These are phyloP conservation scores for Ophiostoma angusticollis DNA, from an alignment of 2,329 filamentous ascomycete species.

Conservation along the genomic window DNA sequence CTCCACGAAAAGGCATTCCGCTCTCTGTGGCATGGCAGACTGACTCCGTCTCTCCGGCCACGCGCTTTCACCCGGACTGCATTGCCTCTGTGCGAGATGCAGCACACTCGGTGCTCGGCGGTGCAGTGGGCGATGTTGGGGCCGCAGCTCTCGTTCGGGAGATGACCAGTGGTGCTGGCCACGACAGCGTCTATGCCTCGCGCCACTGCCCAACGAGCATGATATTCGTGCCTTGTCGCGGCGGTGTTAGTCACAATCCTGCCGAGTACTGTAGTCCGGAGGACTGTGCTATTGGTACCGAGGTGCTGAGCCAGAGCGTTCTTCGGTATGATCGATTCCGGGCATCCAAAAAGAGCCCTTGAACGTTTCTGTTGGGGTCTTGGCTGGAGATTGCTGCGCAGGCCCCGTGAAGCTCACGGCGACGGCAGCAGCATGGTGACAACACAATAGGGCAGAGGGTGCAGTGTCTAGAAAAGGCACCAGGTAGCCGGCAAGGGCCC, in stretches of 20 bases:
- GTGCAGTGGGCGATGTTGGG: conserved; percentile 12
- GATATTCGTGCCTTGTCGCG: conserved; percentile 53
- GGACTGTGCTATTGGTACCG: conserved; percentile 43
- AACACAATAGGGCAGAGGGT: too few species aligned
- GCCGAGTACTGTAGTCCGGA: conserved; percentile 47
- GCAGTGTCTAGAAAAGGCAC: too few species aligned
- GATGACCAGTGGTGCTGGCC: conserved; percentile 30
- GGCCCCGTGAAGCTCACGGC: too few species aligned
- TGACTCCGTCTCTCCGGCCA: conserved; percentile 49
- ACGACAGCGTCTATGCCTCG: conserved; percentile 45
- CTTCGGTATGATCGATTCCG: conserved; percentile 15
- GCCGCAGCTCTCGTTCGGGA: conserved; percentile 17
- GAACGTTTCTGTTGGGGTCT: background rate
- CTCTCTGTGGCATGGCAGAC: conserved; percentile 40
- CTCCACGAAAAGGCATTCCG: conserved; percentile 12
- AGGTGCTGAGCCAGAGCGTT: conserved; percentile 29
- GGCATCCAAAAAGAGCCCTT: background rate
- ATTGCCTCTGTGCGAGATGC: conserved; percentile 51
- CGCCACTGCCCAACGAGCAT: conserved; percentile 48
- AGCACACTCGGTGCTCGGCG: conserved; percentile 43
- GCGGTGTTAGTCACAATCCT: conserved; percentile 52
- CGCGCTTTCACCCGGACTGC: conserved; percentile 54
- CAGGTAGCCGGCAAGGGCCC: too few species aligned
- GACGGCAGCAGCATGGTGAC: too few species aligned
- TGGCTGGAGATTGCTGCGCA: too few species aligned